Conservation (phyloP, 345 rosid genomes). For the Gossypioides kirkii region DNA sequence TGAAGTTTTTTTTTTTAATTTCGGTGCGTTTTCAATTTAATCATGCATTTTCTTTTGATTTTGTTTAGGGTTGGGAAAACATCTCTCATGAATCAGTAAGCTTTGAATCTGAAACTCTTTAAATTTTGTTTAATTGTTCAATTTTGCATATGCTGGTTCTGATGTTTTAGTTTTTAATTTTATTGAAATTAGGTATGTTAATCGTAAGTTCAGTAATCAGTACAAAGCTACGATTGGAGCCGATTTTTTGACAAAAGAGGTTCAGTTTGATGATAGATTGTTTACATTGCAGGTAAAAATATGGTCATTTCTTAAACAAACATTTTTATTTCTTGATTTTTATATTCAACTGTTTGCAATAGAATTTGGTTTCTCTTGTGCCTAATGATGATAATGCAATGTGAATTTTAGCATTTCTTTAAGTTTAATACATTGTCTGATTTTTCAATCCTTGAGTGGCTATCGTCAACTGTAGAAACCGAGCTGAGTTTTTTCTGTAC, state of each 20-base stretch:
- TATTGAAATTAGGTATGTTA: slow-evolving; percentile 61
- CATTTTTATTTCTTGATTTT: neutral
- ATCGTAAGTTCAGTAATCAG: slow-evolving; percentile 84
- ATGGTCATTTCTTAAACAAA: neutral
- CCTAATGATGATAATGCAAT: neutral
- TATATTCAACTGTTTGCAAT: neutral
- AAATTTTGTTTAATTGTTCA: neutral
- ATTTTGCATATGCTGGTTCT: slow-evolving; percentile 1
- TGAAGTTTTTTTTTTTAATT: neutral
- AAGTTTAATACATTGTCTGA: neutral
- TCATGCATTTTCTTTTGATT: neutral
- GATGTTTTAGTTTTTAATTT: neutral
- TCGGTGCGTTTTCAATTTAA: neutral
- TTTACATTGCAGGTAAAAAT: slow-evolving; percentile 79
- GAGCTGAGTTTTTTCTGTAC: neutral
- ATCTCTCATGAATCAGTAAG: slow-evolving; percentile 92
- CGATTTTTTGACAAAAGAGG: slow-evolving; percentile 91
- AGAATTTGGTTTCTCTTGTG: neutral
- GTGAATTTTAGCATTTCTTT: neutral
- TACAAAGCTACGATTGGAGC: slow-evolving; percentile 96
- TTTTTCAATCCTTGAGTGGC: neutral
- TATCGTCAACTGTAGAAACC: neutral
- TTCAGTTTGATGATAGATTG: slow-evolving; percentile 76
- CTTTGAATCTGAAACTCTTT: slow-evolving; percentile 22
- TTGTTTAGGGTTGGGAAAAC: slow-evolving; percentile 80